A percentile compares a stretch with the other conserved stretches of the same genome.
These are phyloP conservation scores for Fusarium sp. DNA, from an alignment of 2,329 filamentous ascomycete genomes.

Conservation along the genomic window DNA sequence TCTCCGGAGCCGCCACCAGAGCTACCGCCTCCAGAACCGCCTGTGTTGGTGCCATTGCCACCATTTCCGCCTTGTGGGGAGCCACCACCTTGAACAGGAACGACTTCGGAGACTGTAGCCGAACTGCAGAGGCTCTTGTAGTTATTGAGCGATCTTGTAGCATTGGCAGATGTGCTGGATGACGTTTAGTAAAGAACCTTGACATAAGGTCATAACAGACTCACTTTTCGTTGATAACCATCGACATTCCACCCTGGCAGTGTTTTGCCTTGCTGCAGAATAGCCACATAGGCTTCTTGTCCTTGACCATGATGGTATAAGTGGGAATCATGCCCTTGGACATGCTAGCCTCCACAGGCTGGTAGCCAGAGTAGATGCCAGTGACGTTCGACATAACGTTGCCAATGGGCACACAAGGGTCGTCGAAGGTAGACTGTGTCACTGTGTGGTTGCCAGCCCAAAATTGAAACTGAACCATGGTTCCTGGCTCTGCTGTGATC, in stretches of 20 bases:
- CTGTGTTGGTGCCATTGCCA: constrained; percentile 1
- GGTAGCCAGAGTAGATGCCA: constrained; percentile 74
- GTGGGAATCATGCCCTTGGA: constrained; percentile 64
- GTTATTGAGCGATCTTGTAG: constrained; percentile 58
- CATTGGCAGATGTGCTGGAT: constrained; percentile 58
- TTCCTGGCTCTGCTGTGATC: constrained; percentile 68
- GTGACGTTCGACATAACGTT: constrained; percentile 59
- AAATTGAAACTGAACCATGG: constrained; percentile 74
- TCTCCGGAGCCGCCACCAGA: background rate
- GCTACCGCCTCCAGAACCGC: background rate
- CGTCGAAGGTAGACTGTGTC: constrained; percentile 77
- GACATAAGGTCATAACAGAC: constrained; percentile 39
- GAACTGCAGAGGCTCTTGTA: constrained; percentile 54
- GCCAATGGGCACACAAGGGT: constrained; percentile 71
- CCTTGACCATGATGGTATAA: constrained; percentile 75
- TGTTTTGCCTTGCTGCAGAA: constrained; percentile 80
- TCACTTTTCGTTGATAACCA: constrained; percentile 79
- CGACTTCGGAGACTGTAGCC: constrained; percentile 41
- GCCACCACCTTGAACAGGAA: constrained; percentile 35
- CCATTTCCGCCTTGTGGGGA: constrained; percentile 32
- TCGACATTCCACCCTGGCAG: constrained; percentile 78
- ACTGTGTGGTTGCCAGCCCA: constrained; percentile 77
- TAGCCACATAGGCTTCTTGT: constrained; percentile 77
- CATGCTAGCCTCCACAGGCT: constrained; percentile 64
- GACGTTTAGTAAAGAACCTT: background rate